Percentiles rank a stretch among this genome's conserved stretches.
phyloP scores from a whole-genome alignment of 1,139 yeast species.

The Kodamaea alishanica region DNA sequence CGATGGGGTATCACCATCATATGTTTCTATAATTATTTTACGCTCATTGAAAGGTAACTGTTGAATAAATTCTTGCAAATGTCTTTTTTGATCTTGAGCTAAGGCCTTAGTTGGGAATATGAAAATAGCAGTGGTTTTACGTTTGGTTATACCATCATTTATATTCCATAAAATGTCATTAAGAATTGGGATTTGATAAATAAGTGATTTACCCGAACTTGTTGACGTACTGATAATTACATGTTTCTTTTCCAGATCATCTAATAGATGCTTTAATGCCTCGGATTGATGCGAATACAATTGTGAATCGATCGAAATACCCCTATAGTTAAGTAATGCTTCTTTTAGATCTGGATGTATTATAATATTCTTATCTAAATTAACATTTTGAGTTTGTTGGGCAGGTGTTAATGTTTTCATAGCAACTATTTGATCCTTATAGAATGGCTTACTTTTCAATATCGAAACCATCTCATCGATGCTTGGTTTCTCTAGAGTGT shows the following conservation, averaged over 20 bases:
- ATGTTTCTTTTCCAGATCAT: conserved; percentile 43
- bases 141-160: conserved; percentile 15
- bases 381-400: conserved; percentile 17
- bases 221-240: conserved; percentile 90
- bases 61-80: conserved; percentile 58
- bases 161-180: conserved; percentile 49
- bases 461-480: conserved; percentile 41
- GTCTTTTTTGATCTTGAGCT: conserved; percentile 92
- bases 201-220: conserved; percentile 90
- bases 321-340: conserved; percentile 49
- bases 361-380: conserved; percentile 31
- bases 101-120: conserved; percentile 95
- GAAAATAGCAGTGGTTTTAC: conserved; percentile 64
- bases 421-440: conserved; percentile 58
- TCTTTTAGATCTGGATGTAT: conserved; percentile 44
- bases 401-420: conserved; percentile 25
- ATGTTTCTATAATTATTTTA: conserved; percentile 62
- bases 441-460: conserved; percentile 45
- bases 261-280: conserved; percentile 58
- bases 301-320: conserved; percentile 40
- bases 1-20: conserved; percentile 86
- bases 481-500: conserved; percentile 17
- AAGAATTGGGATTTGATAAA: conserved; percentile 84
- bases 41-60: conserved; percentile 36
- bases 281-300: conserved; percentile 80